Percentiles rank a stretch among this genome's conserved stretches.
Evolutionary conservation across 148 eudicot species (phyloP).

Genomic region (Selenicereus undatus): DNA sequence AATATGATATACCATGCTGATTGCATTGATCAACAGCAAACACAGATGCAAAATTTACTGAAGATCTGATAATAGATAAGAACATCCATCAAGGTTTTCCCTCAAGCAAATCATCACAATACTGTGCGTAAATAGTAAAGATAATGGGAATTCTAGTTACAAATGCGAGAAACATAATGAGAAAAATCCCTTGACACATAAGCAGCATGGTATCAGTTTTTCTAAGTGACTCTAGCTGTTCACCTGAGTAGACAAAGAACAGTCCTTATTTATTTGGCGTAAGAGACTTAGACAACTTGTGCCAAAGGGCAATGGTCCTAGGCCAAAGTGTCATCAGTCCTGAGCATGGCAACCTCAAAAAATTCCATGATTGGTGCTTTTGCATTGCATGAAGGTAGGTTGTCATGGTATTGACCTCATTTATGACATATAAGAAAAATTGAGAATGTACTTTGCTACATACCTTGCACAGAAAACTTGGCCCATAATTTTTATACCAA

Average conservation of each 20-base stretch:
- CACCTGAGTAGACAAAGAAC: not conserved
- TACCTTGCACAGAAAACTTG: not conserved
- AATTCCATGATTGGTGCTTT: not conserved
- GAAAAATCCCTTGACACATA: not conserved
- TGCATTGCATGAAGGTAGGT: not conserved
- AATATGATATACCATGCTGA: slow-evolving; percentile 1
- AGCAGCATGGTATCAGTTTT: not conserved
- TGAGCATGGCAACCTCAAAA: not conserved
- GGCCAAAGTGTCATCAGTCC: not conserved
- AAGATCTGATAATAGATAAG: not conserved
- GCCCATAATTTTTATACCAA: not conserved
- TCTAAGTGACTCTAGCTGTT: not conserved
- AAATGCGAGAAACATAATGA: not conserved
- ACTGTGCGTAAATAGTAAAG: not conserved
- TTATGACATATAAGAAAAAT: not conserved
- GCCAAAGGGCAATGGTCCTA: not conserved
- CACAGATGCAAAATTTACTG: not conserved
- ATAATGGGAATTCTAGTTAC: not conserved
- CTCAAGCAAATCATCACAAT: not conserved
- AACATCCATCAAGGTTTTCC: not conserved
- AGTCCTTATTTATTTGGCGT: not conserved
- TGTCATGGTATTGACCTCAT: not conserved
- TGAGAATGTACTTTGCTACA: not conserved
- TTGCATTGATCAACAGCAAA: slow-evolving; percentile 2
- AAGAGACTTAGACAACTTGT: not conserved